Conservation (phyloP, 2,329 filamentous ascomycete genomes). For the Fusarium goolgardi region DNA sequence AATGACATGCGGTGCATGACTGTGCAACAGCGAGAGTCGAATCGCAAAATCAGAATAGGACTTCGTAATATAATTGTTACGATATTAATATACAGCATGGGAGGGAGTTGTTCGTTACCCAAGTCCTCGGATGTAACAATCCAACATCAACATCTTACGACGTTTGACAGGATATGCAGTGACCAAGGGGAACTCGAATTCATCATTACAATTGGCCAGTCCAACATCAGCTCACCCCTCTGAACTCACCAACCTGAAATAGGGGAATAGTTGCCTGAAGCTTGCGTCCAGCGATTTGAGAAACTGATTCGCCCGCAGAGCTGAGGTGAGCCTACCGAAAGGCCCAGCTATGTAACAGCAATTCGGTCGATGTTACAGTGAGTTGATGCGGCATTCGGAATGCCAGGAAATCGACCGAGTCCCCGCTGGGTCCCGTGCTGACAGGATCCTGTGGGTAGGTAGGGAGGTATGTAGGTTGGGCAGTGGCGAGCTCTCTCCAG, state of each 20-base stretch:
- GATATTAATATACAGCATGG: not conserved
- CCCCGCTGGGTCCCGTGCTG: slow-evolving; percentile 7
- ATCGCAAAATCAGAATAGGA: not conserved
- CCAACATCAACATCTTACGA: slow-evolving; percentile 19
- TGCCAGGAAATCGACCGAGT: slow-evolving; percentile 26
- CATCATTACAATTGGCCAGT: slow-evolving; percentile 17
- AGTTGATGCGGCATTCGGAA: slow-evolving; percentile 3
- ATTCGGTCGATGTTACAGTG: not conserved
- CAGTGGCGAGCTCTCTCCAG: slow-evolving; percentile 28
- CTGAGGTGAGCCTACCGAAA: slow-evolving; percentile 27
- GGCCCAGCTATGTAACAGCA: not conserved
- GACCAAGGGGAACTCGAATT: slow-evolving; percentile 4
- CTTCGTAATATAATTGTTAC: not conserved
- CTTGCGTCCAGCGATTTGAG: slow-evolving; percentile 10
- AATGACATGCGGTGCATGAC: not conserved
- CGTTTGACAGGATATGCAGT: slow-evolving; percentile 9
- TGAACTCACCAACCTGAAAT: slow-evolving; percentile 19
- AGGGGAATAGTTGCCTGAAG: slow-evolving; percentile 11
- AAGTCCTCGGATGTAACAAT: slow-evolving; percentile 22
- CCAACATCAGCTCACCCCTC: not conserved
- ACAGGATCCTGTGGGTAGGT: not conserved
- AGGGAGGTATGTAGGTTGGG: not conserved
- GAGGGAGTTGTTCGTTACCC: slow-evolving; percentile 5
- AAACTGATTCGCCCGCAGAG: slow-evolving; percentile 22
- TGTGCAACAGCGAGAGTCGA: not conserved